These are phyloP conservation scores for Rubia peregrina DNA, from an alignment of 305 asterid species.

Conservation along the genomic window DNA sequence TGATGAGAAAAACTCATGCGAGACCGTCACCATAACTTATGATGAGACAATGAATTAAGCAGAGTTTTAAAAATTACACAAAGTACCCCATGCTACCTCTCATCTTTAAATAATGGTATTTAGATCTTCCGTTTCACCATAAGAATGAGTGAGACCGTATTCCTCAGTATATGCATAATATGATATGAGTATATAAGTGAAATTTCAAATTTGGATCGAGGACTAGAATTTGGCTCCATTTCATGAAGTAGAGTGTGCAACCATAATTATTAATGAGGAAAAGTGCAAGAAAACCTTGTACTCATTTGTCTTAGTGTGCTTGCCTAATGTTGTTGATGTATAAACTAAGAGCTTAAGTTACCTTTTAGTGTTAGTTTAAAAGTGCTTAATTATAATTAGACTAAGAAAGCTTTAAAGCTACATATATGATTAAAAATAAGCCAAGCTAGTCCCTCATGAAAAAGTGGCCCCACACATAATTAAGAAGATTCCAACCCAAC, in stretches of 20 bases:
- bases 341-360: slow-evolving; percentile 11
- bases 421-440: not conserved
- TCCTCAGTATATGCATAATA: no score
- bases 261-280: not conserved
- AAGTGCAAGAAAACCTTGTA: slow-evolving; percentile 7
- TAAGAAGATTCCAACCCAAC: slow-evolving; percentile 17
- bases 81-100: no score
- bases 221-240: not conserved
- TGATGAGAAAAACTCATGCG: no score
- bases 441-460: not conserved
- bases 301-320: not conserved
- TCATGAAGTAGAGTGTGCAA: not conserved
- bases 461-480: slow-evolving; percentile 16
- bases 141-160: no score
- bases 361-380: slow-evolving; percentile 13
- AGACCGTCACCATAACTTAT: no score
- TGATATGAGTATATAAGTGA: not conserved
- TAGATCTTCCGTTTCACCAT: no score
- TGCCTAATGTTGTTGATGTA: not conserved
- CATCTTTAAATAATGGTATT: no score
- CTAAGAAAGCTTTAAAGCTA: not conserved
- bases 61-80: no score
- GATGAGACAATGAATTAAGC: no score
- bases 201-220: not conserved
- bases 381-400: not conserved